Evolutionary conservation across 2,329 filamentous ascomycete genomes (phyloP).

Genomic region (Pseudogymnoascus sp.): DNA sequence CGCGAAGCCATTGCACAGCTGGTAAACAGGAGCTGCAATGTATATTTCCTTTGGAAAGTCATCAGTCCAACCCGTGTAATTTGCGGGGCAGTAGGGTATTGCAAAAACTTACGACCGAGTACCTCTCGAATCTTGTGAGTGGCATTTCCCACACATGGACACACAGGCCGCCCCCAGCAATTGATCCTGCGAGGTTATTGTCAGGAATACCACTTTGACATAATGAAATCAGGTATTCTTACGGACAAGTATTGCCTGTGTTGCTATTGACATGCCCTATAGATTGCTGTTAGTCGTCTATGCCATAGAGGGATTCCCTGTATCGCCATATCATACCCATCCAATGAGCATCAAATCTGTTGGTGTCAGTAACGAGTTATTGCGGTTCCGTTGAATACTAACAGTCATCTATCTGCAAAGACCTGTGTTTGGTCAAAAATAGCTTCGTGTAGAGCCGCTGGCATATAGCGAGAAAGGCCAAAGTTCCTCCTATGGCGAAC

Average conservation of each 20-base stretch:
- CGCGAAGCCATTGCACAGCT: conserved; percentile 30
- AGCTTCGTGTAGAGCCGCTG: conserved; percentile 18
- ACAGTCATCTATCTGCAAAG: conserved; percentile 16
- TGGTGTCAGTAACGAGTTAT: not conserved
- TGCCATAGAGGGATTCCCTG: not conserved
- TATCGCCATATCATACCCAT: conserved; percentile 9
- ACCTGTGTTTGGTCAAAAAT: not conserved
- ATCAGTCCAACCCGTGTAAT: not conserved
- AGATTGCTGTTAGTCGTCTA: not conserved
- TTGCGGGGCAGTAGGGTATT: not conserved
- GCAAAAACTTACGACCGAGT: conserved; percentile 10
- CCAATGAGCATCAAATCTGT: conserved; percentile 7
- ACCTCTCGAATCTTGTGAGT: conserved; percentile 12
- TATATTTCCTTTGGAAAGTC: conserved; percentile 13
- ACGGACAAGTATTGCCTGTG: conserved; percentile 8
- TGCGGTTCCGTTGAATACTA: not conserved
- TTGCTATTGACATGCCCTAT: conserved; percentile 3
- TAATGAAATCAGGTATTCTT: not conserved
- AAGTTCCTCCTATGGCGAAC: conserved; percentile 11
- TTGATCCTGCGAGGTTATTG: not conserved
- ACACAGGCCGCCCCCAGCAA: conserved; percentile 11
- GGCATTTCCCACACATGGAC: conserved; percentile 18
- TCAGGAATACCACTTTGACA: not conserved
- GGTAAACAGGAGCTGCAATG: conserved; percentile 24
- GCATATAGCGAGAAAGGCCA: conserved; percentile 15